These are phyloP conservation scores for Cydonia oblonga DNA, from an alignment of 331 rosid species.

Conservation along the genomic window DNA sequence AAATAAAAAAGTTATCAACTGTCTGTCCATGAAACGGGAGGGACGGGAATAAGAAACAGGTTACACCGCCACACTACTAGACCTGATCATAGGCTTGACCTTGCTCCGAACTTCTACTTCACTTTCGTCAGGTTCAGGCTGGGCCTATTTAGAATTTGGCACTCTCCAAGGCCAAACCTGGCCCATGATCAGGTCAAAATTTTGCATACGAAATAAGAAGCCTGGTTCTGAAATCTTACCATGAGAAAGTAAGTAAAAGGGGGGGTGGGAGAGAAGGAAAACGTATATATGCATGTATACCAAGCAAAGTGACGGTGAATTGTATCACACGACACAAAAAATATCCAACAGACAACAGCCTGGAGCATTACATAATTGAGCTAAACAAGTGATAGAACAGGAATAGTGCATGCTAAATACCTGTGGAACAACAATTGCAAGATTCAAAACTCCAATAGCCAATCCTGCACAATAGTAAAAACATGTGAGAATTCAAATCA, in stretches of 20 bases:
- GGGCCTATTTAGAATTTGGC: not conserved
- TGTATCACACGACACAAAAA: not conserved
- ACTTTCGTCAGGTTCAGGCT: not conserved
- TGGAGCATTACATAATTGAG: not conserved
- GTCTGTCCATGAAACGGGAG: not conserved
- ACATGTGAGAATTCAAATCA: constrained; percentile 16
- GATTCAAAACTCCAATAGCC: constrained; percentile 98
- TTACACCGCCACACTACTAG: not conserved
- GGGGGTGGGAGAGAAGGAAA: not conserved
- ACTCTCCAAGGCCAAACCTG: not conserved
- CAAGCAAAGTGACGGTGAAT: not conserved
- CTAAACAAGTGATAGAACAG: not conserved
- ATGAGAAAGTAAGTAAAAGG: not conserved
- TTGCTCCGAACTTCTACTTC: not conserved
- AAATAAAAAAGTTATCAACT: not conserved
- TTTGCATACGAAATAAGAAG: not conserved
- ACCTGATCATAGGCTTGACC: not conserved
- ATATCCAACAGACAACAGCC: not conserved
- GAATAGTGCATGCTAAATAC: constrained; percentile 28
- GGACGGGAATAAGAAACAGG: not conserved
- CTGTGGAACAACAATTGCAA: constrained; percentile 96
- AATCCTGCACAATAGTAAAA: constrained; percentile 52
- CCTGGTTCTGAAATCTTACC: not conserved
- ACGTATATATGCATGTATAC: not conserved
- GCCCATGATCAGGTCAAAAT: not conserved